Base-by-base conservation (phyloP, 1,139 yeast species). In the Kodamaea fungicola region DNA sequence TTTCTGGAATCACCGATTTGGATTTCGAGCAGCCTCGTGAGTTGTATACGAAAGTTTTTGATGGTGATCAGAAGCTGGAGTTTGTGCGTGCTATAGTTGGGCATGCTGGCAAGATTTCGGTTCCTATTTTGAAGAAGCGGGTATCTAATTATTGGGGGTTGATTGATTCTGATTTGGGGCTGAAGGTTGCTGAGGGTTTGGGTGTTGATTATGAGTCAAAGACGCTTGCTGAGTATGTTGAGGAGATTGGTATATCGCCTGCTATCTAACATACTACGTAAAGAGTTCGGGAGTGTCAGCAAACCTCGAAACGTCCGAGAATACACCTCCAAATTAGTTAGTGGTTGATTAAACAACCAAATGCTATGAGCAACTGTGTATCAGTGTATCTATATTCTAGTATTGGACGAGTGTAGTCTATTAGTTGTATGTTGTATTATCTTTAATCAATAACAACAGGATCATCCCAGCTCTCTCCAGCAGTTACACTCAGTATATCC, bases 11-110 rank as follows among this genome's bases (percentile, higher is more conserved):
- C 26, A 52, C 62, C 33, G 72, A 67, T 33, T 47, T 65, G 26
- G 75, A 69, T 44, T 51, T 67, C 27, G 75, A 69, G 41, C 76
- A 70, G 44, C 74, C 76, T 35, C 58, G 74, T 47, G 60, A 49
- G 0, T 51, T 71, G 43, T 70, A 67, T 44, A 59, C 58, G 33
- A 61, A 61, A 37, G 72, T 71, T 1, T 68, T 45, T 45, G 50
- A 42, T 39, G 64, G 54, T 8, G 55, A 52, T 8, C 58, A 55
- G 23, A 62, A 59, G 47, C 44, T 54, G 34, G 57, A 54, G 30
- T 57, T 71, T 42, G 52, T 67, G 28, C 55, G 59, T 28, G 67
- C 66, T 38, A 53, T 70, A 26, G 59, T 61, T 9, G 67, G 64
- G 19, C 73, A 67, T 42, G 73, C 72, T 6, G 51, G 62, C 7